Conservation (phyloP, 257 asterid genomes). For the Salvia rosmarinus region DNA sequence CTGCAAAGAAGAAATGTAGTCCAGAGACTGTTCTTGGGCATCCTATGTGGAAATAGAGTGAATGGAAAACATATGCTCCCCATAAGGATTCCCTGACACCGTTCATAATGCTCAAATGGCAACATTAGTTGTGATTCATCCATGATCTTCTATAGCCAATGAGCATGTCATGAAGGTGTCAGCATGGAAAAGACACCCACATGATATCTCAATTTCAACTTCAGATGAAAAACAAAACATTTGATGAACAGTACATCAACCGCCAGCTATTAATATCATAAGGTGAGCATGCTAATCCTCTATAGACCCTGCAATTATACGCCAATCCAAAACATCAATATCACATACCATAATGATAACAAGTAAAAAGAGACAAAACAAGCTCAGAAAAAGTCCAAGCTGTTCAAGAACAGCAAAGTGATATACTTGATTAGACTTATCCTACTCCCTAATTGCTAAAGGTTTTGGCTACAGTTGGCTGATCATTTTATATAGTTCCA, state of each 20-base stretch:
- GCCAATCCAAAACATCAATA: conserved; percentile 97
- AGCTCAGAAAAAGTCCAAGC: conserved; percentile 37
- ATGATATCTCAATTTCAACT: conserved; percentile 58
- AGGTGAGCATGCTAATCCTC: conserved; percentile 98
- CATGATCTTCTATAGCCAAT: conserved; percentile 63
- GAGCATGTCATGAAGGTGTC: conserved; percentile 62
- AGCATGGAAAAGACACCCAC: conserved; percentile 71
- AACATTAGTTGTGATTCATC: conserved; percentile 35
- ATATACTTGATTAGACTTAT: conserved; percentile 25
- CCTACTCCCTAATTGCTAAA: conserved; percentile 29
- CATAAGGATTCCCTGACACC: conserved; percentile 38
- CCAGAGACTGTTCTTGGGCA: conserved; percentile 41
- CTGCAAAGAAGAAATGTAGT: conserved; percentile 25
- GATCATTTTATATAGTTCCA: conserved; percentile 25
- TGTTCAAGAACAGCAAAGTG: conserved; percentile 23
- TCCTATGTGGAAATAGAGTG: conserved; percentile 44
- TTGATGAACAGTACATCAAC: conserved; percentile 99
- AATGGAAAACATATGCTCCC: conserved; percentile 38
- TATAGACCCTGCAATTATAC: conserved; percentile 98
- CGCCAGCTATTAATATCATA: conserved; percentile 97
- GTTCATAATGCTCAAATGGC: conserved; percentile 40
- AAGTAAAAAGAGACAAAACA: conserved; percentile 45
- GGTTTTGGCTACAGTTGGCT: conserved; percentile 24
- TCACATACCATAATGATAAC: conserved; percentile 57
- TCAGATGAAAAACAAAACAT: conserved; percentile 93